These are phyloP conservation scores for Phytophthora cryptogea DNA, from an alignment of 352 stramenopile species.

Conservation along the genomic window DNA sequence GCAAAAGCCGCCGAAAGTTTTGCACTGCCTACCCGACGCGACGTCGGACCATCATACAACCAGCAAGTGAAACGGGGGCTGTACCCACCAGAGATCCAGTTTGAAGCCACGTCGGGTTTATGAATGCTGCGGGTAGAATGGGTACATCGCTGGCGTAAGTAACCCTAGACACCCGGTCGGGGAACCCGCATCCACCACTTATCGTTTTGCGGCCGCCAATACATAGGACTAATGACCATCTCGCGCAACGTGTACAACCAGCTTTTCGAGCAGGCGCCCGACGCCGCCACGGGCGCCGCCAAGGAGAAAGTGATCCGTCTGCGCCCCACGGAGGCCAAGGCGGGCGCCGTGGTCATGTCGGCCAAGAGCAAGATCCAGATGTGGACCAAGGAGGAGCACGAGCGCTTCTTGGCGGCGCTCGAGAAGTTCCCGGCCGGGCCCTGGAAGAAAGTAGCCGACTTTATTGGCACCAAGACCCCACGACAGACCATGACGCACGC, in stretches of 20 bases:
- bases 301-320: constrained; percentile 79
- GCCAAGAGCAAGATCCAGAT: constrained; percentile 87
- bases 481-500: constrained; percentile 94
- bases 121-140: constrained; percentile 18
- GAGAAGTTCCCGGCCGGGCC: constrained; percentile 85
- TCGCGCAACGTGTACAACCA: constrained; percentile 85
- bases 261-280: constrained; percentile 69
- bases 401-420: constrained; percentile 81
- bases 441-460: constrained; percentile 87
- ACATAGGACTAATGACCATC: constrained; percentile 64
- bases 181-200: constrained; percentile 31
- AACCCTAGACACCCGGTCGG: constrained; percentile 10
- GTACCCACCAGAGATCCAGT: constrained; percentile 34
- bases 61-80: neutral
- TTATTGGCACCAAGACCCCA: constrained; percentile 86
- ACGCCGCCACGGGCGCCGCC: constrained; percentile 26
- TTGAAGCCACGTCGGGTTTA: constrained; percentile 17
- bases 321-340: constrained; percentile 79
- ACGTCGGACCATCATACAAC: constrained; percentile 23
- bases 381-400: constrained; percentile 88
- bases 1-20: neutral
- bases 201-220: constrained; percentile 3
- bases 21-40: neutral
- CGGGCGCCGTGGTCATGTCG: constrained; percentile 74
- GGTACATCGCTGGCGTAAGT: constrained; percentile 31